A percentile compares a stretch with the other conserved stretches of the same genome.
These are phyloP conservation scores for Neurospora cerealis DNA, from an alignment of 495 filamentous ascomycete species.

Conservation along the genomic window DNA sequence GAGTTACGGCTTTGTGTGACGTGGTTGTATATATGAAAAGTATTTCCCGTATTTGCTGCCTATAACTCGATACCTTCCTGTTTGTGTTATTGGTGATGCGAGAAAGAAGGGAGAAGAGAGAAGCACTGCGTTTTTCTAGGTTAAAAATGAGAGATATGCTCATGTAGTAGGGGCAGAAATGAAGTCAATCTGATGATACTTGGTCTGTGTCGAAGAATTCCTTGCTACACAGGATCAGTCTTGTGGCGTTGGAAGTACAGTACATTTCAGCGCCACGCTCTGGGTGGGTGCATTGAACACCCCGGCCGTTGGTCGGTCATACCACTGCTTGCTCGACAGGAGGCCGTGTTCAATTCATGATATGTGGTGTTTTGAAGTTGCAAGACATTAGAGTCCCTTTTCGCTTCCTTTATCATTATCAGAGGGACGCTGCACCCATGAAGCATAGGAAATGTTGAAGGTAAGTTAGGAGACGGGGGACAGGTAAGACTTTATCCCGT, in stretches of 20 bases:
- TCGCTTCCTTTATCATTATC: neutral
- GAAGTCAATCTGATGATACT: neutral
- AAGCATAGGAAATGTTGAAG: neutral
- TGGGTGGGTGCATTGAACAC: neutral
- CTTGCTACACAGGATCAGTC: neutral
- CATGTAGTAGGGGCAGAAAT: too few relatives aligned
- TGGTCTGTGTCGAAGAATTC: neutral
- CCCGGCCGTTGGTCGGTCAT: neutral
- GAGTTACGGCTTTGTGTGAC: neutral
- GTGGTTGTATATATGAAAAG: neutral
- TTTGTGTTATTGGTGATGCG: neutral
- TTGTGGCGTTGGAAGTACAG: neutral
- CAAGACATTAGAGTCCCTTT: neutral
- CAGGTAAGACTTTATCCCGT: neutral
- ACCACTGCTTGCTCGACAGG: neutral
- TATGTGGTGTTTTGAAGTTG: neutral
- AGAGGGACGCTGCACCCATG: neutral
- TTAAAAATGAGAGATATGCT: neutral
- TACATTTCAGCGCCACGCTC: neutral
- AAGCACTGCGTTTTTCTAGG: neutral
- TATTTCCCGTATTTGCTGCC: neutral
- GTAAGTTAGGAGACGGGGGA: neutral
- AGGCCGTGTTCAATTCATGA: neutral
- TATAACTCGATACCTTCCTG: accelerated
- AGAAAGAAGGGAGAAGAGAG: neutral